Base-by-base conservation (phyloP, 805 yeast species). In the Clavispora santaluciae region DNA sequence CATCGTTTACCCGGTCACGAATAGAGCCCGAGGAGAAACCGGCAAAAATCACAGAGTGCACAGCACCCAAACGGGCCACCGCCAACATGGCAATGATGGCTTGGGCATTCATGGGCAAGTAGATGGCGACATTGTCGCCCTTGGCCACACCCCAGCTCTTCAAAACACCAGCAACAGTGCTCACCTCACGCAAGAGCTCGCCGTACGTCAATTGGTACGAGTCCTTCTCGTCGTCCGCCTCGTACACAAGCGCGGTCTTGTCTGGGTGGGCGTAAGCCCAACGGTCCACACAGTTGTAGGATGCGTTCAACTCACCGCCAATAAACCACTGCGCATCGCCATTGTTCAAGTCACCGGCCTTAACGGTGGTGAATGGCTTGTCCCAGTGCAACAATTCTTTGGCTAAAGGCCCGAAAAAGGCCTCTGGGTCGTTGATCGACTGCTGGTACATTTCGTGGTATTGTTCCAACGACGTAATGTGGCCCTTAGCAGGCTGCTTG, bases 51-150 rank as follows among this genome's bases (percentile, higher is more conserved):
- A 85, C 93, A 2, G 91, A 83, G 62, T 86, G 95, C 45, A 85
- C 70, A 11, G 95, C 95, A 54, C 95, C 95, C 48, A 86, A 69
- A 64, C 95, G 74, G 31, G 78, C 76, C 56, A 85, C 83, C 20
- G 95, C 95, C 63, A 86, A 66, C 70, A 86, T 64, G 21, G 93
- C 78, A 42, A 83, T 69, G 38, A 86, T 65, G 29, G 93, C 90
- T 59, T 84, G 86, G 35, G 90, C 84, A 48, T 81, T 82, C 93
- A 85, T 86, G 54, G 95, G 95, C 69, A 86, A 70, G 61, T 86
- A 86, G 39, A 86, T 85, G 18, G 93, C 93, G 42, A 86, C 91
- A 13, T 89, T 82, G 59, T 86, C 95, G 53, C 93, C 93, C 64
- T 85, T 86, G 45, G 72, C 67, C 43, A 85, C 81, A 37, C 90